Conservation (phyloP, 257 asterid species). For the Solanum chmielewskii region DNA sequence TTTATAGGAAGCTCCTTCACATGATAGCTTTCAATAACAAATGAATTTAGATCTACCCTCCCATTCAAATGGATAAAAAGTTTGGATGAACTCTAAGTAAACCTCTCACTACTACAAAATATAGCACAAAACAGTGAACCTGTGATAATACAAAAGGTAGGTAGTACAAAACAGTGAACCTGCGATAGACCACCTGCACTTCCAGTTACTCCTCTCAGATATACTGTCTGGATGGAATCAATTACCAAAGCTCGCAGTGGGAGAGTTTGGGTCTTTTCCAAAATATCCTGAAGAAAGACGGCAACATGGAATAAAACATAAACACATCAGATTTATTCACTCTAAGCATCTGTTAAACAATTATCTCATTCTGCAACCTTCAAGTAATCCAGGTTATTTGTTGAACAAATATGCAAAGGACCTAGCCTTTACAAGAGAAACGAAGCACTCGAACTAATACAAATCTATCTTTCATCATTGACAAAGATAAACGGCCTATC, state of each 20-base stretch:
- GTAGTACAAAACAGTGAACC: conserved; percentile 33
- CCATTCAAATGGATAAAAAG: not conserved
- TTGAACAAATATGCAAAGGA: not conserved
- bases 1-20: not conserved
- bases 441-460: not conserved
- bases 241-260: conserved; percentile 57
- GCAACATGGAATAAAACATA: not conserved
- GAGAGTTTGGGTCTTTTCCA: conserved; percentile 54
- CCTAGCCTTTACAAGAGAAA: not conserved
- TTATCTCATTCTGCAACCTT: not conserved
- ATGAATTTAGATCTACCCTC: not conserved
- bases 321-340: not conserved
- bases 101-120: not conserved
- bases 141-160: conserved; percentile 9
- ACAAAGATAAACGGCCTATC: not conserved
- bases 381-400: not conserved
- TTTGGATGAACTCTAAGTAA: not conserved
- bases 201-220: conserved; percentile 66
- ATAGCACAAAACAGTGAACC: conserved; percentile 34
- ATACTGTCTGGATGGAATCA: conserved; percentile 96
- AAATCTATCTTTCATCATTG: not conserved
- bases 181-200: conserved; percentile 70
- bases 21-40: not conserved
- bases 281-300: conserved; percentile 58
- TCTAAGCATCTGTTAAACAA: not conserved